Evolutionary conservation across 495 filamentous ascomycete species (phyloP), one percentile per base, ranked within the genome.

Genomic region (Aspergillus wentii): DNA sequence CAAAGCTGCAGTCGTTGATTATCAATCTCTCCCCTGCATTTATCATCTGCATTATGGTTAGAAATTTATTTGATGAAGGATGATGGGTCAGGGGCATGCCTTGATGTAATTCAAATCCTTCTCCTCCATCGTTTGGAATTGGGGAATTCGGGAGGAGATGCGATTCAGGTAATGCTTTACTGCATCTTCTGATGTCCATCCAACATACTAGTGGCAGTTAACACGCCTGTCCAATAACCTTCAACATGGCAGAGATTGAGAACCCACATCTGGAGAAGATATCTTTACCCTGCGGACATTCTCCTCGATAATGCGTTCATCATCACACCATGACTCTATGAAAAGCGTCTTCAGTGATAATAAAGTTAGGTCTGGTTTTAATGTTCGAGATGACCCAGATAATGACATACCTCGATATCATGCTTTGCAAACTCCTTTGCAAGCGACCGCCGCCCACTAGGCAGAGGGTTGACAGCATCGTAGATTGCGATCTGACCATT

Each of bases 401-500:
- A 36, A 31, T 26, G 18, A 49, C 64, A 44, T 66, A 88, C 86
- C 75, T 91, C 84, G 25, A 96, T 88, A 54, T 94, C 85, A 60
- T 95, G 86, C 63, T 95, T 97, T 13, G 84, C 80, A 61, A 99
- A 99, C 52, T 99, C 91, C 56, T 94, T 94, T 1, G 89, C 90
- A 7, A 99, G 71, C 5, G 90, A 81, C 41, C 82, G 76, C 21
- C 94, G 80, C n/a, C 88, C 90, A 34, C 76, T 75, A 17, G 86
- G 78, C 15, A 91, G 75, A 8, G 90, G 88, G 52, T 97, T 97
- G n/a, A 99, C 94, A 17, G 94, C 92, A 68, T 99, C 94, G 52
- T 97, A 99, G 35, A 99, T 97, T 27, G 94, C 94, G 35, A 99
- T 88, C 51, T 99, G 94, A 9, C 94, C 94, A 51, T 96, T 97